Evolutionary conservation across 2,329 filamentous ascomycete genomes (phyloP).

Genomic region (Seiridium cupressi): DNA sequence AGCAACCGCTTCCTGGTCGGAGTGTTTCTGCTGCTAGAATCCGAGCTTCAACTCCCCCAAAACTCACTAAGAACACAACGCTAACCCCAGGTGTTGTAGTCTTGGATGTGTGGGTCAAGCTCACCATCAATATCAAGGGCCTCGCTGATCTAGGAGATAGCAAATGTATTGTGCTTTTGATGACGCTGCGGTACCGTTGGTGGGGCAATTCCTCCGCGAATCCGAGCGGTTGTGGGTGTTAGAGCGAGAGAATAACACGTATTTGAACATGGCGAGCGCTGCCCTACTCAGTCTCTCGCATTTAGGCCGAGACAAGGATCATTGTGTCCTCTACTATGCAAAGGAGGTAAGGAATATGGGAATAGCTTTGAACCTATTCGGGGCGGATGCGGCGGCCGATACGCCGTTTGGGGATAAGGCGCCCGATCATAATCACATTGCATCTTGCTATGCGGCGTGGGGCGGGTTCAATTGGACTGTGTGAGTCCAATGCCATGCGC

Average conservation of each 20-base stretch:
- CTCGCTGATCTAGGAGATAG: conserved; percentile 13
- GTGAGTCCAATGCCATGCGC: conserved; percentile 21
- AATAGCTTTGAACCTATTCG: conserved; percentile 27
- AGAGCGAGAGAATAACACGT: conserved; percentile 17
- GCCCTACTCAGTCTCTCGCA: conserved; percentile 32
- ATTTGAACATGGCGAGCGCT: conserved; percentile 27
- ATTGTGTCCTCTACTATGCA: conserved; percentile 28
- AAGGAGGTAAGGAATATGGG: conserved; percentile 27
- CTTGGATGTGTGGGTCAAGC: conserved; percentile 30
- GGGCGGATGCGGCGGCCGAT: conserved; percentile 8
- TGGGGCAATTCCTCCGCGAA: conserved; percentile 20
- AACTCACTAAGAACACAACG: no score
- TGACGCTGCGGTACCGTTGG: conserved; percentile 13
- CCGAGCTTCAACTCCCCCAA: no score
- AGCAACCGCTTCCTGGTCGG: no score
- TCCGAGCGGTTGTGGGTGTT: conserved; percentile 24
- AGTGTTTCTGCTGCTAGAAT: no score
- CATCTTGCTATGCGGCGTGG: conserved; percentile 27
- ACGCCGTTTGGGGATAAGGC: not conserved
- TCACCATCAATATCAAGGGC: not conserved
- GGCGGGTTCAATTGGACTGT: conserved; percentile 36
- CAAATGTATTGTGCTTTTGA: conserved; percentile 35
- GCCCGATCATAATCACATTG: conserved; percentile 14
- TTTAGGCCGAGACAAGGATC: conserved; percentile 32
- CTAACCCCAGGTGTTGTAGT: not conserved